Evolutionary conservation across 2,329 filamentous ascomycete genomes (phyloP).

Genomic region (Xylaria sp.): DNA sequence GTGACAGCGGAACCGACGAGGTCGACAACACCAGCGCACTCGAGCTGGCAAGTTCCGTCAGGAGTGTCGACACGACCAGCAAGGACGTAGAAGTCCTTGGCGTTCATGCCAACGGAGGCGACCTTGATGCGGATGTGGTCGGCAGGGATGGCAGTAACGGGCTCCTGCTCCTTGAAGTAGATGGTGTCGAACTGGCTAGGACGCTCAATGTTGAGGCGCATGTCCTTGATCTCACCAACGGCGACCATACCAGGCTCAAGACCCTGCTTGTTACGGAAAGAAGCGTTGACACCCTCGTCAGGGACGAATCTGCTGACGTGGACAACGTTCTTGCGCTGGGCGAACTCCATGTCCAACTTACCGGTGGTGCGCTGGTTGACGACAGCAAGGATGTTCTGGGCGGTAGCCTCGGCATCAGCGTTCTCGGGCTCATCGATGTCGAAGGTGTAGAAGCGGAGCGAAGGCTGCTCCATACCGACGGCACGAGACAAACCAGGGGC

Average conservation of each 20-base stretch:
- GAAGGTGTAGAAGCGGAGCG: constrained; percentile 15
- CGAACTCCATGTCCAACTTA: constrained; percentile 13
- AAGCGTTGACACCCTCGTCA: constrained; percentile 10
- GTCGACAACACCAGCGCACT: constrained; percentile 23
- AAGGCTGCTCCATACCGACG: constrained; percentile 20
- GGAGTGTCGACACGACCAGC: constrained; percentile 12
- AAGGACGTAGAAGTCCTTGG: constrained; percentile 18
- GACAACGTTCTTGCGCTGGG: constrained; percentile 3
- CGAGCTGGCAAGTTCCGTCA: constrained; percentile 10
- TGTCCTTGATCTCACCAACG: background rate
- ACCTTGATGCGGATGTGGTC: constrained; percentile 11
- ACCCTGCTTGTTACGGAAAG: constrained; percentile 10
- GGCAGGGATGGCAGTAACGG: background rate
- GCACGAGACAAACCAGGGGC: constrained; percentile 12
- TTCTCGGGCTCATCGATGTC: constrained; percentile 13
- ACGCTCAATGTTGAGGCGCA: constrained; percentile 8
- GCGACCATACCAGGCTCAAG: background rate
- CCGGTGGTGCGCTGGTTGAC: constrained; percentile 1
- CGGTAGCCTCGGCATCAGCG: background rate
- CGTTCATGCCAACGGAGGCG: constrained; percentile 8
- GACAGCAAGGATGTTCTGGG: background rate
- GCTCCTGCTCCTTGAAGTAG: constrained; percentile 9
- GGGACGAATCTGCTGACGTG: constrained; percentile 17
- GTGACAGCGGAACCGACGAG: constrained; percentile 25
- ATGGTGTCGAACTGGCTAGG: constrained; percentile 13